These are phyloP conservation scores for Rhizoctonia solani DNA, from an alignment of 1,284 basidiomycete genomes.

Conservation along the genomic window DNA sequence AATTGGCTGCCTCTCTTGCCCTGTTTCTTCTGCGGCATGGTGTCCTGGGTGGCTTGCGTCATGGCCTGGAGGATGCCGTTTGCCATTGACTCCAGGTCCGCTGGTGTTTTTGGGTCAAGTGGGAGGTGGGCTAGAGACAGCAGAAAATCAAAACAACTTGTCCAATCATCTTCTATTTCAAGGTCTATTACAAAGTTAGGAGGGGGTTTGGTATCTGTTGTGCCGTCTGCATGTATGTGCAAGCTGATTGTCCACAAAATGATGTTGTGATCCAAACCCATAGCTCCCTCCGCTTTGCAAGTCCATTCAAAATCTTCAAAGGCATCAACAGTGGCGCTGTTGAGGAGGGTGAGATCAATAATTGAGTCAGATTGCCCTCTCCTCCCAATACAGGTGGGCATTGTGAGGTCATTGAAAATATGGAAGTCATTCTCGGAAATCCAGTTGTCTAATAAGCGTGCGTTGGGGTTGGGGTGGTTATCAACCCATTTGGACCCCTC, in stretches of 20 bases:
- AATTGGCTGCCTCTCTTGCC: no score
- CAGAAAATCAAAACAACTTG: no score
- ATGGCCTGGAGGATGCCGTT: no score
- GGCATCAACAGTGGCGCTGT: neutral
- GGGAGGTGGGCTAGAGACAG: no score
- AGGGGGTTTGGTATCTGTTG: neutral
- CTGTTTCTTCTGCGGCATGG: no score
- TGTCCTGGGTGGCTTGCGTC: no score
- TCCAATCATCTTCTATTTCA: neutral
- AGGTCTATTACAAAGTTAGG: neutral
- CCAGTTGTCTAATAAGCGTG: slow-evolving; percentile 22
- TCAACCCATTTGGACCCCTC: no score
- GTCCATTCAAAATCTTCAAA: neutral
- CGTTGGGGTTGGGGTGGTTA: no score
- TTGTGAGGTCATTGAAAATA: neutral
- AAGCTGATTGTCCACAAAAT: neutral
- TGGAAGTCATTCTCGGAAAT: slow-evolving; percentile 1
- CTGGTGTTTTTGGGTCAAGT: no score
- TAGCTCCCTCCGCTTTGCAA: no score
- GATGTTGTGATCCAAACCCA: neutral
- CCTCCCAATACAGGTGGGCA: neutral
- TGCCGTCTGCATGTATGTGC: neutral
- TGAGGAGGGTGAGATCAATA: slow-evolving; percentile 21
- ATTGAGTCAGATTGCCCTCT: neutral
- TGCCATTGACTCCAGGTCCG: no score